Evolutionary conservation across 2,329 filamentous ascomycete species (phyloP).

Genomic region (Penicillium digitatum): DNA sequence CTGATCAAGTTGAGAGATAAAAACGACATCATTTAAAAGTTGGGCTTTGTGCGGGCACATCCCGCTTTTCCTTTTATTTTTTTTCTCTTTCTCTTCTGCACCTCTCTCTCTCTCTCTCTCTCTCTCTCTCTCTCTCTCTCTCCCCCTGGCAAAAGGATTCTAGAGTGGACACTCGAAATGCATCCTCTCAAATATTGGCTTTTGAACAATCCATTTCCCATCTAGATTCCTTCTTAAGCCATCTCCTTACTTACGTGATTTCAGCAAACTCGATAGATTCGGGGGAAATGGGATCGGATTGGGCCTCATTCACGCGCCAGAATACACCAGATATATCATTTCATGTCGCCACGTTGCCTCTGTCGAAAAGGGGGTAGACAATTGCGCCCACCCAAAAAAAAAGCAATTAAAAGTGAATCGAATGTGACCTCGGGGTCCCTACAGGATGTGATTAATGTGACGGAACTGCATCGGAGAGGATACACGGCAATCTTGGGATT

Average conservation of each 20-base stretch:
- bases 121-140: too few species aligned
- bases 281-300: neutral
- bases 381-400: too few species aligned
- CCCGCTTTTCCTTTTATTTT: neutral
- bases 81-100: neutral
- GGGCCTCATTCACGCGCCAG: neutral
- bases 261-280: neutral
- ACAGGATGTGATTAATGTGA: neutral
- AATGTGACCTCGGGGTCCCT: neutral
- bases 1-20: too few species aligned
- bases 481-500: neutral
- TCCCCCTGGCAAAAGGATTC: too few species aligned
- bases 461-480: neutral
- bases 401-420: neutral
- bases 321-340: neutral
- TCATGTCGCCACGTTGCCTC: neutral
- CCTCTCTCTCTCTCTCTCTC: neutral
- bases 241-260: too few species aligned
- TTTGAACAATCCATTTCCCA: neutral
- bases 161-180: neutral
- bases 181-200: neutral
- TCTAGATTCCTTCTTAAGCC: neutral
- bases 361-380: neutral
- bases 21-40: neutral
- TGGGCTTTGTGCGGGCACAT: neutral